A percentile compares a stretch with the other conserved stretches of the same genome.
Evolutionary conservation across 495 filamentous ascomycete species (phyloP).

Genomic region (Neurospora tetraspora): DNA sequence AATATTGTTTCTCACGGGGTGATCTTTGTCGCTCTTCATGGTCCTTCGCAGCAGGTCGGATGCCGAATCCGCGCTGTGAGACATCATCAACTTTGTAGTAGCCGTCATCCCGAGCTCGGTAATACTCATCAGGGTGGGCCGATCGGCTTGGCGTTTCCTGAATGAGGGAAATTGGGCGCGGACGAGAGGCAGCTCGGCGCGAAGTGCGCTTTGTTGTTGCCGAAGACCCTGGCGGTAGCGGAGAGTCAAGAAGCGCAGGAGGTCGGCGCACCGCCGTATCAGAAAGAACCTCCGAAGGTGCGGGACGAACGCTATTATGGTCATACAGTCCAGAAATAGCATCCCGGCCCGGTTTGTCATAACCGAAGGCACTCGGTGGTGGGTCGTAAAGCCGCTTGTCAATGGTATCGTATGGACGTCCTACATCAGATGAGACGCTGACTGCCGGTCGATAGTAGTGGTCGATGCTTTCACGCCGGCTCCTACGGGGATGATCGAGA

Average conservation of each 20-base stretch:
- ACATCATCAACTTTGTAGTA: slow-evolving; percentile 31
- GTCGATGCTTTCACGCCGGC: slow-evolving; percentile 42
- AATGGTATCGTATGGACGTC: slow-evolving; percentile 28
- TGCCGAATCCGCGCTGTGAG: slow-evolving; percentile 33
- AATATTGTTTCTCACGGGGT: slow-evolving; percentile 16
- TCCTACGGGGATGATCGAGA: slow-evolving; percentile 35
- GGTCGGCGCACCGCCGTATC: slow-evolving; percentile 25
- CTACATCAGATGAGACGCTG: slow-evolving; percentile 48
- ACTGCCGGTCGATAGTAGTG: slow-evolving; percentile 55
- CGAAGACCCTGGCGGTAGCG: neutral
- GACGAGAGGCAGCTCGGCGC: slow-evolving; percentile 18
- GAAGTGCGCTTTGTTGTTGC: neutral
- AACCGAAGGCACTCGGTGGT: slow-evolving; percentile 50
- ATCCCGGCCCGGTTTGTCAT: slow-evolving; percentile 45
- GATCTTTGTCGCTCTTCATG: slow-evolving; percentile 17
- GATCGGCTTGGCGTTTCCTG: slow-evolving; percentile 28
- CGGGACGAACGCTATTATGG: slow-evolving; percentile 32
- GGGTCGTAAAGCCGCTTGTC: slow-evolving; percentile 41
- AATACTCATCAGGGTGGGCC: slow-evolving; percentile 32
- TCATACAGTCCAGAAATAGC: slow-evolving; percentile 34
- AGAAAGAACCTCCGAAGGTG: slow-evolving; percentile 26
- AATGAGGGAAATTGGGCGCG: slow-evolving; percentile 38
- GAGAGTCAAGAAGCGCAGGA: slow-evolving; percentile 18
- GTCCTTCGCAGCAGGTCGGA: slow-evolving; percentile 28
- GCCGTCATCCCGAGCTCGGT: slow-evolving; percentile 24